A percentile compares a stretch with the other conserved stretches of the same genome.
Evolutionary conservation across 2,329 filamentous ascomycete species (phyloP).

Genomic region (Colletotrichum sp.): DNA sequence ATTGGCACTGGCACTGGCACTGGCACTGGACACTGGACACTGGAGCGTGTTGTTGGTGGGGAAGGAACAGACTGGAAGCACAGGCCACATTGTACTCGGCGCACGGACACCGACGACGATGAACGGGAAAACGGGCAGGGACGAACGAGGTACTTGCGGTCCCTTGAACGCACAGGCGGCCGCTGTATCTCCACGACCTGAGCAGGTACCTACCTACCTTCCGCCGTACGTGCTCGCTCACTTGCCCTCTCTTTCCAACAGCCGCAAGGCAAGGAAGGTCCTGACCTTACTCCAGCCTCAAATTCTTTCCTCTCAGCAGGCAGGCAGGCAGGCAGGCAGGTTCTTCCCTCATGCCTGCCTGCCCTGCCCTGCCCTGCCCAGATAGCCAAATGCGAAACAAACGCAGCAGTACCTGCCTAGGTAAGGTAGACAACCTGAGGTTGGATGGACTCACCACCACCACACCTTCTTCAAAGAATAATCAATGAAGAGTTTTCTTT

Average conservation of each 20-base stretch:
- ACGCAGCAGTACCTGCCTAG: neutral
- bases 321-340: neutral
- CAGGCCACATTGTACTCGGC: neutral
- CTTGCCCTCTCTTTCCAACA: neutral
- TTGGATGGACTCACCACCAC: neutral
- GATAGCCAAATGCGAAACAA: neutral
- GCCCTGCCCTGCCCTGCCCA: neutral
- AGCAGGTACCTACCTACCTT: neutral
- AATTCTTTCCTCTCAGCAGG: neutral
- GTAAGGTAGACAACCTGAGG: neutral
- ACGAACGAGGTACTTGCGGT: neutral
- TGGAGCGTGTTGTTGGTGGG: neutral
- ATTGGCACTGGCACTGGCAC: neutral
- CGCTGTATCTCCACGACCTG: constrained; percentile 4
- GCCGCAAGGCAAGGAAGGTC: neutral
- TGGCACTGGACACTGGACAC: neutral
- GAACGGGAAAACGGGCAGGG: neutral
- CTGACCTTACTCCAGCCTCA: neutral
- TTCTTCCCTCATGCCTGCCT: neutral
- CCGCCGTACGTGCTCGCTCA: neutral
- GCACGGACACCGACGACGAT: neutral
- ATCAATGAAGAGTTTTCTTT: neutral
- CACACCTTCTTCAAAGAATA: neutral
- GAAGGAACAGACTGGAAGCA: neutral
- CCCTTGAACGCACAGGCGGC: constrained; percentile 13